A percentile compares a stretch with the other conserved stretches of the same genome.
Evolutionary conservation across 2,329 filamentous ascomycete species (phyloP).

Genomic region (Talaromyces sp.): DNA sequence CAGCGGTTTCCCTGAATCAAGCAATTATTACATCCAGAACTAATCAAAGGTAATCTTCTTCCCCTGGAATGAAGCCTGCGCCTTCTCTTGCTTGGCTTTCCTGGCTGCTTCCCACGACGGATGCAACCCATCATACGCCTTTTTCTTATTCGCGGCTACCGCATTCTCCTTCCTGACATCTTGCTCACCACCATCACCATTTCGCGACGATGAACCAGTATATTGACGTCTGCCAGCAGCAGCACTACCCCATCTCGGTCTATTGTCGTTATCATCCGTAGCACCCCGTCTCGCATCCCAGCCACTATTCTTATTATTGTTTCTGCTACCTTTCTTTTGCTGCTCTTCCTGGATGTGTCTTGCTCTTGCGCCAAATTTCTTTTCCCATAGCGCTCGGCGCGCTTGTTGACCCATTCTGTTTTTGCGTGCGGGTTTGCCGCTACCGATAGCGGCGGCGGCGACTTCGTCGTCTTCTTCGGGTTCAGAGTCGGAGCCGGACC

Average conservation of each 20-base stretch:
- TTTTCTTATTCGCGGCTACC: conserved; percentile 5
- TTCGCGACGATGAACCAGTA: neutral
- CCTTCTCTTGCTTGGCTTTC: conserved; percentile 56
- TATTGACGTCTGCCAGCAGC: conserved; percentile 19
- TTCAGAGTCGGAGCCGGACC: conserved; percentile 59
- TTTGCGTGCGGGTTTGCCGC: conserved; percentile 44
- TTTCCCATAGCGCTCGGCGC: conserved; percentile 59
- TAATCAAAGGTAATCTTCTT: conserved; percentile 64
- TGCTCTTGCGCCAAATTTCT: conserved; percentile 58
- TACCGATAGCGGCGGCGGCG: conserved; percentile 42
- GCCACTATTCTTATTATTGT: conserved; percentile 46
- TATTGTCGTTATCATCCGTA: conserved; percentile 28
- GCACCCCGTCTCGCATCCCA: conserved; percentile 61
- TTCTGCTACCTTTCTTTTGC: conserved; percentile 16
- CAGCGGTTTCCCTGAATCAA: no score
- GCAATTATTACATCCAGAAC: neutral
- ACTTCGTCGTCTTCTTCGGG: conserved; percentile 38
- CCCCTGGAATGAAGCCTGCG: conserved; percentile 52
- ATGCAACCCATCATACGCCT: conserved; percentile 52
- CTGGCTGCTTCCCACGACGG: conserved; percentile 64
- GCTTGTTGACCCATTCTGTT: conserved; percentile 63
- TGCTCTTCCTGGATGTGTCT: conserved; percentile 52
- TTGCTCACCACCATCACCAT: conserved; percentile 14
- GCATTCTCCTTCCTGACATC: conserved; percentile 23
- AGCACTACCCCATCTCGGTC: conserved; percentile 18